Evolutionary conservation across 352 stramenopile species (phyloP).

Genomic region (Lagenidium giganteum): DNA sequence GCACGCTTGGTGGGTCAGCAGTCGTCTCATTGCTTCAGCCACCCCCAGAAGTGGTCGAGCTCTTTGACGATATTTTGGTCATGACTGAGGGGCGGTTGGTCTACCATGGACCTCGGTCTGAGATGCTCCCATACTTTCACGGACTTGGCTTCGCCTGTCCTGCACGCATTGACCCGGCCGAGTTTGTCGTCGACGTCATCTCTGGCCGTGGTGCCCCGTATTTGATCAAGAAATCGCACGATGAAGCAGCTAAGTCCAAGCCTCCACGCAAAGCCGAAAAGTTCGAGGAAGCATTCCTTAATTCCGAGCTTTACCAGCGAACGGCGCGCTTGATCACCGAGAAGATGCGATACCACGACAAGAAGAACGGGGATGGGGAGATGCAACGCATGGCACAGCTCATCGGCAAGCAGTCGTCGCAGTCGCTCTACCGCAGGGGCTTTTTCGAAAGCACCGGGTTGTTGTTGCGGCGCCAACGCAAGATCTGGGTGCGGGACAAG

Average conservation of each 20-base stretch:
- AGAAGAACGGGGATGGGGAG: constrained; percentile 5
- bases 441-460: constrained; percentile 4
- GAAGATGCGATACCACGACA: constrained; percentile 1
- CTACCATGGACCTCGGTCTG: constrained; percentile 37
- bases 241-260: too few relatives aligned
- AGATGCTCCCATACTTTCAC: constrained; percentile 58
- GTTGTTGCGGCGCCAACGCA: constrained; percentile 18
- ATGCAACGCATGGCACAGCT: constrained; percentile 6
- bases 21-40: constrained; percentile 73
- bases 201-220: constrained; percentile 16
- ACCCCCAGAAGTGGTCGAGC: constrained; percentile 23
- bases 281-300: constrained; percentile 15
- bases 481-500: constrained; percentile 19
- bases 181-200: constrained; percentile 23
- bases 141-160: constrained; percentile 35
- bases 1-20: constrained; percentile 14
- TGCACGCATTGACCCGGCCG: constrained; percentile 18
- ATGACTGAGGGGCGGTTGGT: constrained; percentile 19
- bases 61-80: constrained; percentile 23
- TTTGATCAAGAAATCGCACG: neutral
- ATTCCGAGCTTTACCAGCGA: constrained; percentile 9
- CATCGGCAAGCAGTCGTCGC: constrained; percentile 1
- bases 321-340: constrained; percentile 21
- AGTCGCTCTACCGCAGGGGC: constrained; percentile 6
- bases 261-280: constrained; percentile 10